Conservation (phyloP, 495 filamentous ascomycete species). For the Diplogelasinospora grovesii region DNA sequence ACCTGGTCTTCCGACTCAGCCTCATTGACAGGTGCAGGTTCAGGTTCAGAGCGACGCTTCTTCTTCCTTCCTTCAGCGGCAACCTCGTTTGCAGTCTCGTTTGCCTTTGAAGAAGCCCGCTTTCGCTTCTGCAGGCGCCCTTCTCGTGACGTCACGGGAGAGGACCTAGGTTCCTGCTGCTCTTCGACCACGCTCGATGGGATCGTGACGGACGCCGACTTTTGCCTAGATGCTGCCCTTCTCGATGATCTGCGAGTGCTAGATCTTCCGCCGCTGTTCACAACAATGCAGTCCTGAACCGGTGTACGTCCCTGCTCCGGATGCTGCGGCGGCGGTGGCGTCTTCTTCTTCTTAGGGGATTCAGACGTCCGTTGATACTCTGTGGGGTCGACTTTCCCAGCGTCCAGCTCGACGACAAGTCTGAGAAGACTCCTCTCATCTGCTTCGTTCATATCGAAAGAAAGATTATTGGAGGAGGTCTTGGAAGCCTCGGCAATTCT, state of each 20-base stretch:
- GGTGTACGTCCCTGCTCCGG: neutral
- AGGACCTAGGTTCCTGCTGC: slow-evolving; percentile 11
- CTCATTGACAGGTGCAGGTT: slow-evolving; percentile 5
- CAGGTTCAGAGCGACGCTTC: too few relatives aligned
- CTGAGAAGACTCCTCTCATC: slow-evolving; percentile 41
- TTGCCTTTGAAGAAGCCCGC: slow-evolving; percentile 12
- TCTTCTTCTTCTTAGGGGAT: slow-evolving; percentile 18
- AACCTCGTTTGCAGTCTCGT: slow-evolving; percentile 8
- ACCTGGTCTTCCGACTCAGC: slow-evolving; percentile 9
- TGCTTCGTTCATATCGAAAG: slow-evolving; percentile 35
- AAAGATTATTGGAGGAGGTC: slow-evolving; percentile 15
- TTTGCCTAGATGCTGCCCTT: slow-evolving; percentile 6
- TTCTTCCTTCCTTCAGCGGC: too few relatives aligned
- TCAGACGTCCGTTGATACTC: slow-evolving; percentile 12
- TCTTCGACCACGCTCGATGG: slow-evolving; percentile 1
- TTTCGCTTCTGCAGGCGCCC: slow-evolving; percentile 21
- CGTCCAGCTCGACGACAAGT: slow-evolving; percentile 40
- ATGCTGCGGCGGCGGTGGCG: neutral
- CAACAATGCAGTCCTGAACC: slow-evolving; percentile 23
- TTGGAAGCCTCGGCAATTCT: neutral
- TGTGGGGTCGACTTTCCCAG: slow-evolving; percentile 19
- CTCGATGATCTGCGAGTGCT: slow-evolving; percentile 1
- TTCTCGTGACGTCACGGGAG: neutral
- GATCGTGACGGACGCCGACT: slow-evolving; percentile 1
- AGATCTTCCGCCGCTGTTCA: slow-evolving; percentile 13